phyloP scores from a whole-genome alignment of 2,329 filamentous ascomycete genomes.

The Penicillium sp. region DNA sequence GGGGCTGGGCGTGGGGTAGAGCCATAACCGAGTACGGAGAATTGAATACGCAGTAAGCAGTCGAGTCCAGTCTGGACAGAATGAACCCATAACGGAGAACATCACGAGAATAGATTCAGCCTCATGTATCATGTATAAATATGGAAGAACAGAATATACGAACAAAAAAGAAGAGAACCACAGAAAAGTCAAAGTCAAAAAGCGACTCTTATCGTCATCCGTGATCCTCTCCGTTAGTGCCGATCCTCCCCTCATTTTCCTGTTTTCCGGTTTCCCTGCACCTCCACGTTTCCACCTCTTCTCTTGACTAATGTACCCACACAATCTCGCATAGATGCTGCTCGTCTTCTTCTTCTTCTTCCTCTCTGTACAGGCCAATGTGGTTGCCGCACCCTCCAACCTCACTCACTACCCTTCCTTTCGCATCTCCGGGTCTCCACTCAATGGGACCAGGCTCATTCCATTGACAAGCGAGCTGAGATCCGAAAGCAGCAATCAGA shows the following conservation, averaged over 20 bases:
- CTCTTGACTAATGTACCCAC: conserved; percentile 20
- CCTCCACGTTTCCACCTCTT: conserved; percentile 10
- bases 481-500: conserved; percentile 18
- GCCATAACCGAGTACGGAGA: background rate
- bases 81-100: too few species aligned
- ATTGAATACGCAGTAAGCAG: too few species aligned
- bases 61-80: too few species aligned
- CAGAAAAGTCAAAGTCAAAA: background rate
- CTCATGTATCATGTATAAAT: too few species aligned
- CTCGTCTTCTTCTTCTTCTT: conserved; percentile 14
- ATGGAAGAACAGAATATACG: too few species aligned
- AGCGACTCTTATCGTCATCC: conserved; percentile 17
- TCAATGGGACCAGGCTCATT: conserved; percentile 21
- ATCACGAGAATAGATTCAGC: too few species aligned
- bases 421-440: conserved; percentile 23
- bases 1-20: background rate
- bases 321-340: conserved; percentile 15
- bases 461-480: conserved; percentile 31
- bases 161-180: background rate
- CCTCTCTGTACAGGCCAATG: conserved; percentile 18
- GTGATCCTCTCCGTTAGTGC: conserved; percentile 20
- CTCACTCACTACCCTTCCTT: conserved; percentile 26
- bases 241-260: conserved; percentile 25
- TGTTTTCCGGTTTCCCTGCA: conserved; percentile 21
- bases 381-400: conserved; percentile 33